Evolutionary conservation across 768 basidiomycete genomes (phyloP).

Genomic region (Myochromella boudieri): DNA sequence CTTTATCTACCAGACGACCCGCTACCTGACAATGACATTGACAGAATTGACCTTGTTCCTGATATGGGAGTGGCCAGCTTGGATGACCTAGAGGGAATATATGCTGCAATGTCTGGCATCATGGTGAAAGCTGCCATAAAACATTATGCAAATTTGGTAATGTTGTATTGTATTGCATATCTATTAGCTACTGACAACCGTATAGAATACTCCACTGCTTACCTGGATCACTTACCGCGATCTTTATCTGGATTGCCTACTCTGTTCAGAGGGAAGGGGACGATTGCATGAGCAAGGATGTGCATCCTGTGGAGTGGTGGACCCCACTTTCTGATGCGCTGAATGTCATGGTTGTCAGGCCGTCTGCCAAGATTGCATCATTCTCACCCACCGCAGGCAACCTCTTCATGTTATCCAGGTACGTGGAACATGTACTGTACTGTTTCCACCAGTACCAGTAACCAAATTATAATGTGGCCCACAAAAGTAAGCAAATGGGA

Average conservation of each 20-base stretch:
- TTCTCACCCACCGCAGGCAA: background rate
- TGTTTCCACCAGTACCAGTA: no score
- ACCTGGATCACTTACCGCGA: background rate
- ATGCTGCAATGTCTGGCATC: background rate
- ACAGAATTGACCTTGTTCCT: no score
- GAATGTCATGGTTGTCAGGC: background rate
- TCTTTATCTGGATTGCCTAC: background rate
- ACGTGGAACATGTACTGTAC: no score
- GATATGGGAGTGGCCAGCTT: no score
- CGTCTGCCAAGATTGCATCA: background rate
- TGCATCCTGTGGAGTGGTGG: background rate
- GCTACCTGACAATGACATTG: no score
- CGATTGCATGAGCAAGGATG: background rate
- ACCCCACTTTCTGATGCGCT: background rate
- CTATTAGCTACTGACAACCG: background rate
- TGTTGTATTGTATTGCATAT: background rate
- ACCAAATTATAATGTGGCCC: no score
- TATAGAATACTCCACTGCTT: background rate
- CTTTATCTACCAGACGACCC: no score
- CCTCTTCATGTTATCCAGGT: background rate
- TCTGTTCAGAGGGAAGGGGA: background rate
- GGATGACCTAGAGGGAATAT: no score
- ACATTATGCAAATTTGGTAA: background rate
- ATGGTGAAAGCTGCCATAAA: background rate
- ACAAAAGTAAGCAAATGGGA: no score